Evolutionary conservation across 148 eudicot genomes (phyloP).

Genomic region (Agrostemma githago): DNA sequence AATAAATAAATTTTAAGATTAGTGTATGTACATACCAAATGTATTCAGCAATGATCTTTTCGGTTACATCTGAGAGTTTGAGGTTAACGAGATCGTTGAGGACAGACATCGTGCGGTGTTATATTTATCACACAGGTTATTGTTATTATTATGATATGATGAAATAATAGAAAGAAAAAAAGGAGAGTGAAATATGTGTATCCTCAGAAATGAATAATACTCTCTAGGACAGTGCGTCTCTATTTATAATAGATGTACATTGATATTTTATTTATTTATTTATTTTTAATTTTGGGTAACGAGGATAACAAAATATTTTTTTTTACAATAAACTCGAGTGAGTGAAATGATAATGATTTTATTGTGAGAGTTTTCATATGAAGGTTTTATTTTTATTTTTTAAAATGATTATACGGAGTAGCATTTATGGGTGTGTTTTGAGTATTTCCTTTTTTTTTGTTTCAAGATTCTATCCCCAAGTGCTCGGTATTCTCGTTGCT

Average conservation of each 20-base stretch:
- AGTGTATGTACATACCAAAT: constrained; percentile 38
- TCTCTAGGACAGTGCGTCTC: too few relatives aligned
- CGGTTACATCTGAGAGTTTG: constrained; percentile 40
- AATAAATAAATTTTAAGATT: too few relatives aligned
- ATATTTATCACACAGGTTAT: too few relatives aligned
- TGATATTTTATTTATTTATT: too few relatives aligned
- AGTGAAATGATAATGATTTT: too few relatives aligned
- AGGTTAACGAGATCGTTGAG: constrained; percentile 49
- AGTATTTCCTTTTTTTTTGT: neutral
- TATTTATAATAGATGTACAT: too few relatives aligned
- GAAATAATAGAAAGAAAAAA: neutral
- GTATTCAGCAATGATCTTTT: constrained; percentile 57
- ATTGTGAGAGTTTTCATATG: too few relatives aligned
- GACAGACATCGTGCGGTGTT: constrained; percentile 49
- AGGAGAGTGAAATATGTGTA: neutral
- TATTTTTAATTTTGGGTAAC: neutral
- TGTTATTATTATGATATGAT: too few relatives aligned
- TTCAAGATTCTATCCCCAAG: neutral
- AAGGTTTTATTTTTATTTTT: too few relatives aligned
- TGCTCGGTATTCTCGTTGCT: neutral
- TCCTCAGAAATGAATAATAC: too few relatives aligned
- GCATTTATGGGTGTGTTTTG: neutral
- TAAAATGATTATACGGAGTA: too few relatives aligned
- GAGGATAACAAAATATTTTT: neutral
- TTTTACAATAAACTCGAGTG: too few relatives aligned